Evolutionary conservation across 1,284 basidiomycete genomes (phyloP), one percentile per base, ranked within the genome.

Genomic region (Hortiboletus rubellus): DNA sequence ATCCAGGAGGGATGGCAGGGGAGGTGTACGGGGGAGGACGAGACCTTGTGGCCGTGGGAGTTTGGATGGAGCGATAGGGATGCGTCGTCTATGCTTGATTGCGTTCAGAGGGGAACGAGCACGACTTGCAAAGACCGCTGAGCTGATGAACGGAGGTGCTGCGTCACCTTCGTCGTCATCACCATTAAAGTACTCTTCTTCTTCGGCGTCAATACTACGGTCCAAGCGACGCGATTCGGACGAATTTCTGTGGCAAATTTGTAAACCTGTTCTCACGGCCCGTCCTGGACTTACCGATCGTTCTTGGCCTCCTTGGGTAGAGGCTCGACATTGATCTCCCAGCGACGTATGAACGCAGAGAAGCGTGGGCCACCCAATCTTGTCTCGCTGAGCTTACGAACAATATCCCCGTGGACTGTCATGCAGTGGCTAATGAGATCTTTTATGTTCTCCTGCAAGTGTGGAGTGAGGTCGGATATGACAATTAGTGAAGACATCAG

Each of bases 311-410:
- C 78, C 44, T 76, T 74, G 45, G 88, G 89, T 59, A 84, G 83
- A 24, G 91, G 92, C 61, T 96, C 93, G 60, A 88, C 87, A 74
- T 95, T 96, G 78, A 95, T 93, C 73, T 98, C 95, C 84, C 89
- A 95, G 54, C 91, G 85, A 41, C 81, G 76, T 50, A 92, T 83
- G 64, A 98, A 83, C 40, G 84, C 79, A 45, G 83, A 79, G 72
- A 96, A 94, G 46, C 87, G 81, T 54, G 82, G 77, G 1, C 85
- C 82, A n/a, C 85, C 83, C 31, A 89, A 74, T 2, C 79, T 79
- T 31, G 80, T 80, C 63, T 82, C 77, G 1, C 89, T 82, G 17
- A 98, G 79, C 51, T 77, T 77, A 42, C 84, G 82, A 56, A 98
- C 78, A 44, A 82, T 78, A 0, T 80, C 77, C 57, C 86, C 86